Conservation (phyloP, 768 basidiomycete genomes). For the Kwoniella europaea region DNA sequence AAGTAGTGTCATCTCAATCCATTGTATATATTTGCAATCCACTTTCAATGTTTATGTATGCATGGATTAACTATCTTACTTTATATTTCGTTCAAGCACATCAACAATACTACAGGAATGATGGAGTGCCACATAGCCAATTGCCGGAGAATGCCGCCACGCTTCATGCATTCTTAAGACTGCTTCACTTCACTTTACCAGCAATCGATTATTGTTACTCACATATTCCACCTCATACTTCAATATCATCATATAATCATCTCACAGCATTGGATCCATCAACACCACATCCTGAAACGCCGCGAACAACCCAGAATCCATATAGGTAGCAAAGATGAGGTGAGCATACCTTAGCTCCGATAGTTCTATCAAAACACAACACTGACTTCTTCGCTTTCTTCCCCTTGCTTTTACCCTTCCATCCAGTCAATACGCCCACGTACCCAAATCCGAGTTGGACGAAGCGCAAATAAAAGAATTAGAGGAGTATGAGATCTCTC, state of each 20-base stretch:
- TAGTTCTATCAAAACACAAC: not conserved
- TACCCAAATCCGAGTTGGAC: slow-evolving; percentile 95
- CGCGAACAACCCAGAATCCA: not conserved
- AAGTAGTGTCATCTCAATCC: not conserved
- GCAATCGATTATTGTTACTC: not conserved
- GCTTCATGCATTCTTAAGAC: slow-evolving; percentile 1
- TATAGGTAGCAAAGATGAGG: slow-evolving; percentile 1
- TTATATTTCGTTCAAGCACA: not conserved
- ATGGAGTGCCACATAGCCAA: slow-evolving; percentile 1
- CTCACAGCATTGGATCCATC: no score
- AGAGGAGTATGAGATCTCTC: slow-evolving; percentile 98
- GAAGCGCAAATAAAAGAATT: slow-evolving; percentile 94
- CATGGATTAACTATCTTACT: not conserved
- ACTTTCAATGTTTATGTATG: not conserved
- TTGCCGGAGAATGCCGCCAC: slow-evolving; percentile 10
- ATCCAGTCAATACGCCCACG: slow-evolving; percentile 89
- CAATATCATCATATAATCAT: not conserved
- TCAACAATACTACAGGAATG: no score
- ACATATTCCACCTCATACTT: not conserved
- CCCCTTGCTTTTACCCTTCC: not conserved
- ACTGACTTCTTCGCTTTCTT: not conserved
- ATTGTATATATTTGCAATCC: not conserved
- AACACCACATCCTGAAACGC: no score
- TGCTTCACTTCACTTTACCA: not conserved
- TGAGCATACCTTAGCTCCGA: not conserved